Percentiles rank a stretch among this genome's conserved stretches.
Evolutionary conservation across 345 rosid genomes (phyloP).

Genomic region (Sonneratia alba): DNA sequence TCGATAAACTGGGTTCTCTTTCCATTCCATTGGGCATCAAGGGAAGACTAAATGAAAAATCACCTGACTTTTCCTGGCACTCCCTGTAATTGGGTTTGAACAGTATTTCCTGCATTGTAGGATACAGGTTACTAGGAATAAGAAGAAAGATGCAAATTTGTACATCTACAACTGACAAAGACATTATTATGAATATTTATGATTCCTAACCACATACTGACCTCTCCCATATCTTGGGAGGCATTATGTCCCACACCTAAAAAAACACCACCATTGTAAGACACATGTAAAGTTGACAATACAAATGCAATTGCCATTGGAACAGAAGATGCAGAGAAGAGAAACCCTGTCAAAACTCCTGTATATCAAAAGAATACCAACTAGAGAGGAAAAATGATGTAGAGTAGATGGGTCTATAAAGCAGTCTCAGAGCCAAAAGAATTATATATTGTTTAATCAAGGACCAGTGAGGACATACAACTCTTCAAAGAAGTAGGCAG

Average conservation of each 20-base stretch:
- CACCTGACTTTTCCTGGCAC: conserved; percentile 63
- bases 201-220: conserved; percentile 20
- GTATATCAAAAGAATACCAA: background rate
- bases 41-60: background rate
- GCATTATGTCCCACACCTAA: conserved; percentile 52
- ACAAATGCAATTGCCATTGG: background rate
- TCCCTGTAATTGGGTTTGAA: conserved; percentile 54
- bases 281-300: background rate
- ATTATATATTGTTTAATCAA: background rate
- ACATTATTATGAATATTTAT: background rate
- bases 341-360: background rate
- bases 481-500: background rate
- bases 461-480: background rate
- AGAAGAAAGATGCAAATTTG: background rate
- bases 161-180: background rate
- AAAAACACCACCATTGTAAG: background rate
- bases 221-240: conserved; percentile 53
- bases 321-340: background rate
- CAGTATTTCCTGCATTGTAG: conserved; percentile 48
- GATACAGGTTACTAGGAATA: background rate
- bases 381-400: background rate
- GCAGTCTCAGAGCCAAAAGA: background rate
- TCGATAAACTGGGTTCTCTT: background rate
- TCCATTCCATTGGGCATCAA: background rate
- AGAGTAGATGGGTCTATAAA: background rate